Evolutionary conservation across 2,329 filamentous ascomycete species (phyloP).

Genomic region (Botrytis galanthina): DNA sequence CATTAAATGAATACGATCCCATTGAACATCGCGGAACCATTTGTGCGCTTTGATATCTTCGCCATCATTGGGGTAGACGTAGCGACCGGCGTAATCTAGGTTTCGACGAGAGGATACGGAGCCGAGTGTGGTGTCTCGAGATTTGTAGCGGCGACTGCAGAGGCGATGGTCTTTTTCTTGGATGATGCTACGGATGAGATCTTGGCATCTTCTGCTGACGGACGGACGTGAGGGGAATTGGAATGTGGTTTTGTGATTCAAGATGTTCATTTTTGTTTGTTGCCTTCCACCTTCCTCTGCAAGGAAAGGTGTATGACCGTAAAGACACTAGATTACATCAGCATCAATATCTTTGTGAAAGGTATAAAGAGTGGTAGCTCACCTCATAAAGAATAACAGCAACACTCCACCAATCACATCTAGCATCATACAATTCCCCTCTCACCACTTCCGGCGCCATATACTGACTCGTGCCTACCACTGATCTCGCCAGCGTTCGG

Average conservation of each 20-base stretch:
- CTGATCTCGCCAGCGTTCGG: slow-evolving; percentile 73
- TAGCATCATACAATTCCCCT: slow-evolving; percentile 80
- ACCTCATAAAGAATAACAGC: slow-evolving; percentile 89
- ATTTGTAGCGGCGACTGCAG: slow-evolving; percentile 70
- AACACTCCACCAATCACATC: slow-evolving; percentile 97
- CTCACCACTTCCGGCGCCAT: slow-evolving; percentile 94
- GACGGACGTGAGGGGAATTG: slow-evolving; percentile 65
- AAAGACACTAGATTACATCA: slow-evolving; percentile 62
- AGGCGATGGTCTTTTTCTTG: slow-evolving; percentile 73
- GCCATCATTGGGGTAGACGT: slow-evolving; percentile 81
- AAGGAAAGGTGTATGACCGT: slow-evolving; percentile 87
- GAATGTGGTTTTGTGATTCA: slow-evolving; percentile 69
- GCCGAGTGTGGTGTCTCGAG: slow-evolving; percentile 53
- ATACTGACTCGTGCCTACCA: slow-evolving; percentile 95
- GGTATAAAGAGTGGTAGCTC: slow-evolving; percentile 21
- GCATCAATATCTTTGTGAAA: neutral
- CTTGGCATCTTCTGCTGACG: slow-evolving; percentile 69
- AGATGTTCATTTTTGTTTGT: slow-evolving; percentile 81
- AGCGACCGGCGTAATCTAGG: slow-evolving; percentile 49
- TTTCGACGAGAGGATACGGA: slow-evolving; percentile 24
- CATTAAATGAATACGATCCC: slow-evolving; percentile 70
- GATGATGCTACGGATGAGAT: slow-evolving; percentile 71
- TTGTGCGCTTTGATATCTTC: slow-evolving; percentile 85
- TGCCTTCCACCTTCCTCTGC: slow-evolving; percentile 70
- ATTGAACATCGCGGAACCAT: slow-evolving; percentile 79